Conservation (phyloP, 805 yeast genomes). For the Saccharomycopsis oosterbeekiorum region DNA sequence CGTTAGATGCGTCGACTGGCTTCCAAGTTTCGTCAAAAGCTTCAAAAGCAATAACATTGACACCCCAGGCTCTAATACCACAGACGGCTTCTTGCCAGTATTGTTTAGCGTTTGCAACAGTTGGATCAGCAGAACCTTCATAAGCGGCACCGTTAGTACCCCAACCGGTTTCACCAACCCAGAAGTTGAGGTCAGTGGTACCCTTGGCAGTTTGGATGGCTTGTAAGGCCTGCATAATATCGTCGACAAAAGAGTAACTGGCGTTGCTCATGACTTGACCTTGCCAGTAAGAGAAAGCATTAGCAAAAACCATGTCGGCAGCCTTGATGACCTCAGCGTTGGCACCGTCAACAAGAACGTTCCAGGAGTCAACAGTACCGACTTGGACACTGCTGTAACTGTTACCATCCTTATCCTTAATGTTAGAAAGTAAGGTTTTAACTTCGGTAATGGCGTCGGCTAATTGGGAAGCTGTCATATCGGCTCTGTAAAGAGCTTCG, state of each 20-base stretch:
- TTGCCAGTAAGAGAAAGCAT: conserved; percentile 98
- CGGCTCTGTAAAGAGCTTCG: conserved; percentile 89
- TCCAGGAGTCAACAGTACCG: conserved; percentile 97
- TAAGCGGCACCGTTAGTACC: conserved; percentile 76
- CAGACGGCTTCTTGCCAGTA: conserved; percentile 88
- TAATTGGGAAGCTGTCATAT: conserved; percentile 64
- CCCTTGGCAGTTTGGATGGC: conserved; percentile 80
- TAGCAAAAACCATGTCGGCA: conserved; percentile 80
- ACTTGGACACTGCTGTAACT: conserved; percentile 65
- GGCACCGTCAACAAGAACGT: conserved; percentile 73
- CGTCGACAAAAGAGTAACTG: conserved; percentile 88
- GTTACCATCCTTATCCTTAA: conserved; percentile 73
- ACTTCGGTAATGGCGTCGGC: conserved; percentile 58
- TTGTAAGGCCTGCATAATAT: conserved; percentile 95
- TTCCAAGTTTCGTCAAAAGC: conserved; percentile 96
- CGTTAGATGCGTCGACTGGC: conserved; percentile 80
- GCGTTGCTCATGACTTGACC: conserved; percentile 81
- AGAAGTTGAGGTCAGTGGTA: conserved; percentile 73
- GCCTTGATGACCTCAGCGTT: conserved; percentile 63
- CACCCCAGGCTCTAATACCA: conserved; percentile 93
- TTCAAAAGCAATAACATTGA: conserved; percentile 86
- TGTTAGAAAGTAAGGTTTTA: conserved; percentile 46
- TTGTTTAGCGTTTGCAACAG: conserved; percentile 58
- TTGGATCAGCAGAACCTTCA: conserved; percentile 51
- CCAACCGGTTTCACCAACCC: conserved; percentile 99